Base-by-base conservation (phyloP, 345 rosid species). In the Linum lewisii region DNA sequence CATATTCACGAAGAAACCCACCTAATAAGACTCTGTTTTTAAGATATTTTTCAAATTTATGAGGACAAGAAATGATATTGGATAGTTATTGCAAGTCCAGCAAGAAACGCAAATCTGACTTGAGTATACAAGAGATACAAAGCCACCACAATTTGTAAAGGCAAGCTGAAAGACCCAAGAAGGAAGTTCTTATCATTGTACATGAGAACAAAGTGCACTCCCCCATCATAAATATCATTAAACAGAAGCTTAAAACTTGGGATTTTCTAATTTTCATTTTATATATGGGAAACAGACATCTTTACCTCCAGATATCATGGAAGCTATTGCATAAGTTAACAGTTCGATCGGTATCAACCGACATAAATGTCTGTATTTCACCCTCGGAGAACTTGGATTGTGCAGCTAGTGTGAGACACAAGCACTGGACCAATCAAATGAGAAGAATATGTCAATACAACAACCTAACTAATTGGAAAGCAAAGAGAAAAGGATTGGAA, bases 361-460 rank as follows among this genome's bases (percentile, higher is more conserved):
- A 91, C 98, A 91, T 88, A 72, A 91, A 91, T 54, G 98, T 91
- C 77, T 91, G 98, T 78, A 91, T 83, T 81, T 91, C 98, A 14
- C 98, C 98, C 68, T 78, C 79, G 19, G 92, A 88, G 77, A 91
- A 91, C 71, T 76, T 79, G 29, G 87, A 81, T 62, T 84, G 75
- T 67, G 83, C 90, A 50, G 87, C 85, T 62, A 78, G 73, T 78
- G 80, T 84, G 71, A 86, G 78, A 64, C 65, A 65, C 51, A 88
- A 78, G 71, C 96, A 88, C 98, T 91, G 77, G 61, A 62, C 72
- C 68, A 68, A 61, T 66, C 32, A 73, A 64, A 58, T 45, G 53
- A 26, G 37, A 68, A 58, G 53, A 63, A 32, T 59, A 63, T 56
- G 58, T 7, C 21, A 53, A 56, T 63, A n/a, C n/a, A n/a, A n/a